phyloP scores from a whole-genome alignment of 179 eudicot species.

The Beta lomatogona region DNA sequence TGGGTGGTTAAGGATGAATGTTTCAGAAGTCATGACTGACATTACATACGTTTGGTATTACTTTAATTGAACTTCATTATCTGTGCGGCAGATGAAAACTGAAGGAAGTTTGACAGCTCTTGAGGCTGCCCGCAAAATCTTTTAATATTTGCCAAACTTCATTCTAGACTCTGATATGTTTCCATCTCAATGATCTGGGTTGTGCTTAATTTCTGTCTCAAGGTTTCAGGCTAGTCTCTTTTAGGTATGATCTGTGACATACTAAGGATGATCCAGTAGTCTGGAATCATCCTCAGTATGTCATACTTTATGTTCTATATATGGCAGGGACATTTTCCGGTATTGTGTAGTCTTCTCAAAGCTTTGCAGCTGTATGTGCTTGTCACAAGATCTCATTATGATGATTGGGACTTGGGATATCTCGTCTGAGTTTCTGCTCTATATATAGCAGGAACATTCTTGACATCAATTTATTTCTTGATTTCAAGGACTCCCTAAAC shows the following conservation, averaged over 20 bases:
- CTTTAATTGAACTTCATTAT: background rate
- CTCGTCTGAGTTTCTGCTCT: background rate
- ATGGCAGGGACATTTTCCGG: too few relatives aligned
- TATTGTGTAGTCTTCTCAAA: too few relatives aligned
- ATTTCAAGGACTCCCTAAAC: constrained; percentile 62
- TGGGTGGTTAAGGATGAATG: background rate
- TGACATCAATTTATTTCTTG: background rate
- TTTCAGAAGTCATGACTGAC: background rate
- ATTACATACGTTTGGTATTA: background rate
- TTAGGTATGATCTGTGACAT: background rate
- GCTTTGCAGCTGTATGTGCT: background rate
- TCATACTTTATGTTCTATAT: too few relatives aligned
- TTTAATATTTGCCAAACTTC: background rate
- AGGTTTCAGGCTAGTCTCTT: background rate
- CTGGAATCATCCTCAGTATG: too few relatives aligned
- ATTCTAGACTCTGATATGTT: background rate
- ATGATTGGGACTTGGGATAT: background rate
- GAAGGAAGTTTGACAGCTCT: background rate
- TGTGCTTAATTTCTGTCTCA: background rate
- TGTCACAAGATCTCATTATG: background rate
- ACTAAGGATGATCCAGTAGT: background rate
- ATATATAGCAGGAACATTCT: background rate
- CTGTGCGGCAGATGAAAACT: background rate
- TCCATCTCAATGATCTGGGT: background rate
- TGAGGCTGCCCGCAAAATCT: background rate